Conservation (phyloP, 1,284 basidiomycete genomes). For the Pseudozyma thailandica region DNA sequence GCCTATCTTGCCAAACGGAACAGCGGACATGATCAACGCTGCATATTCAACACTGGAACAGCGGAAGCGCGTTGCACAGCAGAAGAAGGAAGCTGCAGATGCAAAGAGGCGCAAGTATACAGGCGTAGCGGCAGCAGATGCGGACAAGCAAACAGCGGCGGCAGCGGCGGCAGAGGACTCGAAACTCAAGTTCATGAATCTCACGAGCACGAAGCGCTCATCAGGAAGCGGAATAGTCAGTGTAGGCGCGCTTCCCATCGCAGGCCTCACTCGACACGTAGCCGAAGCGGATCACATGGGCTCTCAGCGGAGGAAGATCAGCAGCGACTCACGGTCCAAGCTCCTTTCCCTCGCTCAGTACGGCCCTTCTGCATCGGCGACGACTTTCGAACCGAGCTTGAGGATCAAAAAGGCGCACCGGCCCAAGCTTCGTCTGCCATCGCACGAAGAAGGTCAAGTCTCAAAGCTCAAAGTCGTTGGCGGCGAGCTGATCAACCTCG, state of each 20-base stretch:
- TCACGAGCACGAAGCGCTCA: background rate
- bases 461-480: slow-evolving; percentile 22
- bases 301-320: background rate
- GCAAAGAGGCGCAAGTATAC: slow-evolving; percentile 35
- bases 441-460: slow-evolving; percentile 1
- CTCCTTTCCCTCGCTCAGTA: slow-evolving; percentile 23
- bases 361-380: background rate
- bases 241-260: slow-evolving; percentile 8
- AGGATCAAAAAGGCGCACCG: slow-evolving; percentile 28
- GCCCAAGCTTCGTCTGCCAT: slow-evolving; percentile 30
- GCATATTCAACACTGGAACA: slow-evolving; percentile 40
- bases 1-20: slow-evolving; percentile 28
- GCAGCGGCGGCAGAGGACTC: slow-evolving; percentile 1
- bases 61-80: slow-evolving; percentile 25
- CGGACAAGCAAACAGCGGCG: background rate
- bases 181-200: slow-evolving; percentile 20
- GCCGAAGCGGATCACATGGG: background rate
- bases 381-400: slow-evolving; percentile 13
- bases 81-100: background rate
- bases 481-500: slow-evolving; percentile 31
- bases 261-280: slow-evolving; percentile 8
- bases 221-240: background rate
- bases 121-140: slow-evolving; percentile 7
- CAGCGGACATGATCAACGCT: slow-evolving; percentile 34
- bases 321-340: slow-evolving; percentile 19